Base-by-base conservation (phyloP, 495 filamentous ascomycete genomes). In the Cercophora scortea region DNA sequence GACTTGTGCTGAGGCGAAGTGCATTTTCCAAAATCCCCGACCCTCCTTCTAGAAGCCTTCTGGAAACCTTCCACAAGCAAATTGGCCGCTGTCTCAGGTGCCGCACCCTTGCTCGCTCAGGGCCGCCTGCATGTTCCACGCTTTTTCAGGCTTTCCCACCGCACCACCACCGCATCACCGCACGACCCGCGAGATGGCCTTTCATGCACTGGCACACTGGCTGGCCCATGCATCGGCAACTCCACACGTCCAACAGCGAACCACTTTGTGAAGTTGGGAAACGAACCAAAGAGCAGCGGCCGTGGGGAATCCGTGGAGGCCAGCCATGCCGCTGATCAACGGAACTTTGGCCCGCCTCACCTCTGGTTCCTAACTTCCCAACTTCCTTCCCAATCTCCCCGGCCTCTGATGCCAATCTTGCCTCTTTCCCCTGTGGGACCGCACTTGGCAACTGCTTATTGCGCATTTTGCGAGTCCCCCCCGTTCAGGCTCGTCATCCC, bases 21-120 rank as follows among this genome's bases (percentile, higher is more conserved):
- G 49, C 49, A 51, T 55, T 48, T 18, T 50, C 48, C 55, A 47
- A 52, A 54, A 54, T 47, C 32, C 49, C 18, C 38, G 18, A 36
- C 48, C 35, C n/a, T 43, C 12, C 60, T 58, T 61, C 58, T 59
- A 33, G 59, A 61, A 64, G 53, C 32, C 45, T 56, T 58, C 52
- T 60, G 47, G 62, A 64, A 64, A 49, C 38, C 45, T 54, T 51
- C 57, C 46, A 12, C n/a, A 61, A 47, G 25, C 13, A 45, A 39
- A 32, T 32, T 53, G 38, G 51, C 38, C 32, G 35, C 52, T 34
- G 34, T 51, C 1, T 53, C 54, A 54, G 50, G 47, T 58, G 49
- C 47, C 53, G 15, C 43, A 16, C 52, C 59, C 58, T 53, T 55
- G 47, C 45, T 48, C 54, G 11, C 15, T n/a, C n/a, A n/a, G n/a